Evolutionary conservation across 495 filamentous ascomycete species (phyloP).

Genomic region (Tuber brumale): DNA sequence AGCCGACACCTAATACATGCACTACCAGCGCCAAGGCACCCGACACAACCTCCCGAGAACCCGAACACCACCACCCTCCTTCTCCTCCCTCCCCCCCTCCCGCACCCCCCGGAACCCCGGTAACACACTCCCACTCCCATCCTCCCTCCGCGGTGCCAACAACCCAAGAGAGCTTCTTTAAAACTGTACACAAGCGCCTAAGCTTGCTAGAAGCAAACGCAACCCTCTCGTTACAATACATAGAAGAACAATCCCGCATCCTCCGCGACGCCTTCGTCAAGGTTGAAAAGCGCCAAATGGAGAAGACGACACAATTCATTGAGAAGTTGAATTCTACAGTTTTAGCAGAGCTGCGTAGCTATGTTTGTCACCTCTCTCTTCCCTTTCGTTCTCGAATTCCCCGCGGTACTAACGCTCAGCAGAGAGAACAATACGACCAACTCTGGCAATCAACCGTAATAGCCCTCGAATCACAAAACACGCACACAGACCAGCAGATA

Average conservation of each 20-base stretch:
- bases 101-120: constrained; percentile 43
- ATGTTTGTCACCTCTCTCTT: constrained; percentile 42
- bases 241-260: constrained; percentile 89
- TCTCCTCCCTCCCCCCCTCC: constrained; percentile 28
- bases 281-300: constrained; percentile 79
- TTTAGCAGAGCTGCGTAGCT: constrained; percentile 70
- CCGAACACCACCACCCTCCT: constrained; percentile 9
- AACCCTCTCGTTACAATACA: constrained; percentile 87
- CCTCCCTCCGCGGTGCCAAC: constrained; percentile 64
- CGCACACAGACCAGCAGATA: constrained; percentile 72
- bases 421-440: constrained; percentile 79
- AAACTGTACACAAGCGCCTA: constrained; percentile 86
- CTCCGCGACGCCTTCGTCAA: constrained; percentile 85
- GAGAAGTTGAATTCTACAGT: constrained; percentile 80
- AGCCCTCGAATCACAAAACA: constrained; percentile 78
- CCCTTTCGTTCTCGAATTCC: background rate
- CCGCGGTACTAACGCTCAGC: background rate
- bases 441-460: constrained; percentile 92
- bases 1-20: constrained; percentile 21
- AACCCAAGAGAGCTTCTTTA: constrained; percentile 96
- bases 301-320: constrained; percentile 74
- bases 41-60: constrained; percentile 9
- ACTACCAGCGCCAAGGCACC: constrained; percentile 23
- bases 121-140: constrained; percentile 47
- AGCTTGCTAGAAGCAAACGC: constrained; percentile 87